Conservation (phyloP, 2,329 filamentous ascomycete species). For the Amesomyces nigricolor region DNA sequence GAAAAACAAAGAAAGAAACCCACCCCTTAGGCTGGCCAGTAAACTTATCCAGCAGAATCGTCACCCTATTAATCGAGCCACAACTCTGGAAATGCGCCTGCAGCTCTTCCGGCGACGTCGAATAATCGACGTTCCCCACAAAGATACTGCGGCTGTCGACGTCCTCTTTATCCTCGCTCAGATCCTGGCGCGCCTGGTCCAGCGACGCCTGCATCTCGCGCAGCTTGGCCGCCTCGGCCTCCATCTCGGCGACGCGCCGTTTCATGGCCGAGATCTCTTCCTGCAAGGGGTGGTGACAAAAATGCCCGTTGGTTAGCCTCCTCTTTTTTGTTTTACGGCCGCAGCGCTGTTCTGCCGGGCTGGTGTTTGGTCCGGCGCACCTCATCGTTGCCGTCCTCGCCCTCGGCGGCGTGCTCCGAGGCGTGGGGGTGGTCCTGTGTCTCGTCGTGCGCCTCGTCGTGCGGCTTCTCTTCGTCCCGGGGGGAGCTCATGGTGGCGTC, state of each 20-base stretch:
- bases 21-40: conserved; percentile 99
- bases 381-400: conserved; percentile 42
- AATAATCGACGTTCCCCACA: conserved; percentile 97
- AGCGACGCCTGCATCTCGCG: conserved; percentile 82
- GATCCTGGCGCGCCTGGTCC: conserved; percentile 76
- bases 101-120: conserved; percentile 93
- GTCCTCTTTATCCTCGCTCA: conserved; percentile 91
- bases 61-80: conserved; percentile 95
- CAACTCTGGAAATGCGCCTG: conserved; percentile 98
- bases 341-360: conserved; percentile 14
- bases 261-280: conserved; percentile 88
- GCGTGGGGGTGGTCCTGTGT: too few relatives aligned
- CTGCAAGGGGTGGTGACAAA: conserved; percentile 30
- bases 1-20: conserved; percentile 1
- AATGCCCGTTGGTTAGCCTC: conserved; percentile 16
- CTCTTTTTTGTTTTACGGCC: not conserved
- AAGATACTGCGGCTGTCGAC: conserved; percentile 95
- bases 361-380: conserved; percentile 31
- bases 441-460: conserved; percentile 30
- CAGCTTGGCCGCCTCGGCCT: conserved; percentile 79
- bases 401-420: conserved; percentile 20
- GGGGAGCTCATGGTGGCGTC: conserved; percentile 23
- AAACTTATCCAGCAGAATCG: conserved; percentile 96
- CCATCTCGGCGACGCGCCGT: conserved; percentile 80
- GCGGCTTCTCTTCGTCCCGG: conserved; percentile 25